Conservation (phyloP, 441 rosid genomes). For the Populus hybrid region DNA sequence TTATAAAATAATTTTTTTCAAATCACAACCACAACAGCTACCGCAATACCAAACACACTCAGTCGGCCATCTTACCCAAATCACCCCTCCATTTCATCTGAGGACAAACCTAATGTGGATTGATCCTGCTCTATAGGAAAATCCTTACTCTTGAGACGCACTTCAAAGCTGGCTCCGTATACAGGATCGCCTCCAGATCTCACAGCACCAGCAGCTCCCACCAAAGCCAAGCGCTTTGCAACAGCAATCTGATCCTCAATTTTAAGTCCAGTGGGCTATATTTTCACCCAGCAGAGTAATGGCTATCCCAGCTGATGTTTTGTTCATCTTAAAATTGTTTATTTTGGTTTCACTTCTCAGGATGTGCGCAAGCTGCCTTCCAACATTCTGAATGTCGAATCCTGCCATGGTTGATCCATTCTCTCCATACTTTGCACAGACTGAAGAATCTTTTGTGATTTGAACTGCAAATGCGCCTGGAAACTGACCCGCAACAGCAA, state of each 20-base stretch:
- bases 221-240: slow-evolving; percentile 28
- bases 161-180: too few relatives aligned
- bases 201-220: too few relatives aligned
- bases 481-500: slow-evolving; percentile 32
- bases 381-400: slow-evolving; percentile 51
- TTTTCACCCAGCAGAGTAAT: slow-evolving; percentile 49
- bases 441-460: slow-evolving; percentile 54
- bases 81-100: slow-evolving; percentile 28
- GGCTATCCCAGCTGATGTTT: slow-evolving; percentile 47
- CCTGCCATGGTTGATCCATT: slow-evolving; percentile 55
- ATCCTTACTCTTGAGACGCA: too few relatives aligned
- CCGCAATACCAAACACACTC: too few relatives aligned
- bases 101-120: slow-evolving; percentile 31
- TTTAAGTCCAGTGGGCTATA: slow-evolving; percentile 48
- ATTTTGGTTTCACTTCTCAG: slow-evolving; percentile 49
- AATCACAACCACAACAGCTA: too few relatives aligned
- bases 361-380: slow-evolving; percentile 57
- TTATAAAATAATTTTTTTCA: too few relatives aligned
- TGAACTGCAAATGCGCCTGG: slow-evolving; percentile 47
- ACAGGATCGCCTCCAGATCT: too few relatives aligned
- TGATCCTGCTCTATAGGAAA: too few relatives aligned
- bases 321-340: slow-evolving; percentile 42
- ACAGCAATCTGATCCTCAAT: slow-evolving; percentile 50
- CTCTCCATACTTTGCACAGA: slow-evolving; percentile 43
- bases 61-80: slow-evolving; percentile 20